These are phyloP conservation scores for Linnemannia elongata DNA, from an alignment of 192 early-diverging fungal species.

Conservation along the genomic window DNA sequence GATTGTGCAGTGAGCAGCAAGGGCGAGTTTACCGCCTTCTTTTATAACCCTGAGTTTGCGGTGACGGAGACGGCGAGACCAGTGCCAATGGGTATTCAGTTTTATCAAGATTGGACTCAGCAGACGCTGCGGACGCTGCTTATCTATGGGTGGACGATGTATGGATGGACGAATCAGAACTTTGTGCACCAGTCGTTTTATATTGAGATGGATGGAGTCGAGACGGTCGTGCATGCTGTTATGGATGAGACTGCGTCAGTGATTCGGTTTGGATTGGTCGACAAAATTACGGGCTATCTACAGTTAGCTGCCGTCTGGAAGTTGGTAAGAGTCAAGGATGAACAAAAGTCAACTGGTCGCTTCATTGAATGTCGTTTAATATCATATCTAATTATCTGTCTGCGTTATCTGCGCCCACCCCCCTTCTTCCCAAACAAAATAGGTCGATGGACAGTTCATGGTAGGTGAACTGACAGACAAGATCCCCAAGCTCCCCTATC, in stretches of 20 bases:
- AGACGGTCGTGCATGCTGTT: neutral
- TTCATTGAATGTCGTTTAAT: neutral
- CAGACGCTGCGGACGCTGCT: too few species aligned
- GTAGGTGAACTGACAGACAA: neutral
- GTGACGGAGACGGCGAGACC: neutral
- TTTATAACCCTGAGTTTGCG: neutral
- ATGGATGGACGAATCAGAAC: neutral
- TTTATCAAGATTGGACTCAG: too few species aligned
- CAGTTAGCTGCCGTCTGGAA: neutral
- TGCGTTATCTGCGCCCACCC: neutral
- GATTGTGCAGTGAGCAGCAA: neutral
- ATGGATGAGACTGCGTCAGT: neutral
- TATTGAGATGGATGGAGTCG: neutral
- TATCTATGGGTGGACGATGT: neutral
- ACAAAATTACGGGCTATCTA: neutral
- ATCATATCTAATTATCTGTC: neutral
- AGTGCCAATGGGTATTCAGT: neutral
- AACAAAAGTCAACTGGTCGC: too few species aligned
- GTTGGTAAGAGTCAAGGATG: neutral
- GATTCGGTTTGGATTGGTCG: neutral
- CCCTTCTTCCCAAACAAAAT: neutral
- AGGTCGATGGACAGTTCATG: neutral
- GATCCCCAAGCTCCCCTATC: neutral
- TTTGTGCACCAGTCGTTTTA: neutral
- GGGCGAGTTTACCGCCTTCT: neutral